A percentile compares a stretch with the other conserved stretches of the same genome.
Conservation (phyloP, 2,329 filamentous ascomycete species). For the Fusarium ramigenum region DNA sequence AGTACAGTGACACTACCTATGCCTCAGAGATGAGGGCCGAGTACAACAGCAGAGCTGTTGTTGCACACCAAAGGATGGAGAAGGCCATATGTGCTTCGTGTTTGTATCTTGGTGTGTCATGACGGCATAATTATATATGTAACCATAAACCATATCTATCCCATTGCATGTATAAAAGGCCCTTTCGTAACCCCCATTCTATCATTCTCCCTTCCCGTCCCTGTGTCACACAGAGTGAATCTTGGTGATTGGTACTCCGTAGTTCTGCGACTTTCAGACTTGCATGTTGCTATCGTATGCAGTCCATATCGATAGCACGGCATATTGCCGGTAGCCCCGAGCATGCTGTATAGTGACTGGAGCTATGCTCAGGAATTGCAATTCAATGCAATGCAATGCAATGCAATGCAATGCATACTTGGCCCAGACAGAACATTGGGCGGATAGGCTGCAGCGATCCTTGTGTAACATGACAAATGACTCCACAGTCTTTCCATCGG, state of each 20-base stretch:
- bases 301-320: conserved; percentile 1
- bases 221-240: background rate
- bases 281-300: conserved; percentile 1
- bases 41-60: background rate
- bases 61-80: background rate
- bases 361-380: background rate
- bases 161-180: background rate
- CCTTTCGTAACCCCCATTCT: background rate
- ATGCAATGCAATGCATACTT: conserved; percentile 11
- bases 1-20: background rate
- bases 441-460: conserved; percentile 16
- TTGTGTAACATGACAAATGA: conserved; percentile 31
- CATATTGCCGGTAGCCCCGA: conserved; percentile 17
- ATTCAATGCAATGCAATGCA: background rate
- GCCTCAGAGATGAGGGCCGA: background rate
- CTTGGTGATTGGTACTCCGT: background rate
- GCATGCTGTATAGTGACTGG: background rate
- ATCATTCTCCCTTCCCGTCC: background rate
- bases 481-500: conserved; percentile 12
- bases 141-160: background rate
- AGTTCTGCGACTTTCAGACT: background rate
- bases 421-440: background rate
- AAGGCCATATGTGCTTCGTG: background rate
- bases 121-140: background rate
- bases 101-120: background rate